Conservation (phyloP, 352 stramenopile genomes). For the Phytophthora lateralis region DNA sequence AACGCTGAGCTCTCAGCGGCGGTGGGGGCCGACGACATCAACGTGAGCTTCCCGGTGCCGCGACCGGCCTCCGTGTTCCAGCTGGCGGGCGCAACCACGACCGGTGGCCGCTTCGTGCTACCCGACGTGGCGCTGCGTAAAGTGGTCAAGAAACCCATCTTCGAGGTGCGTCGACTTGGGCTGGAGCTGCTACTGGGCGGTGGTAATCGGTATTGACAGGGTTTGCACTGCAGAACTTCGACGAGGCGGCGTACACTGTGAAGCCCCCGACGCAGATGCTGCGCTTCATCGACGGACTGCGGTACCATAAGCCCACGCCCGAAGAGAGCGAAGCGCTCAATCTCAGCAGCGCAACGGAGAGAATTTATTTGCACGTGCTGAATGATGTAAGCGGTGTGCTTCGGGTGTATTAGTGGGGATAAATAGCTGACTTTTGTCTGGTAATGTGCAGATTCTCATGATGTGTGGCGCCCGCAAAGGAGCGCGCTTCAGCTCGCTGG, state of each 20-base stretch:
- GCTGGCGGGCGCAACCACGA: slow-evolving; percentile 34
- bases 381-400: slow-evolving; percentile 61
- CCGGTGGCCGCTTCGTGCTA: slow-evolving; percentile 44
- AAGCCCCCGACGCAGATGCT: slow-evolving; percentile 82
- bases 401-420: not conserved
- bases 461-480: slow-evolving; percentile 78
- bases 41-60: slow-evolving; percentile 32
- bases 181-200: not conserved
- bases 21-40: slow-evolving; percentile 37
- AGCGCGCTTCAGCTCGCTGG: slow-evolving; percentile 74
- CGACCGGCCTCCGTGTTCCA: slow-evolving; percentile 48
- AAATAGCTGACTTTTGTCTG: not conserved
- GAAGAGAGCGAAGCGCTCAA: slow-evolving; percentile 74
- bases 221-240: slow-evolving; percentile 57
- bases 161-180: slow-evolving; percentile 49
- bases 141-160: slow-evolving; percentile 71
- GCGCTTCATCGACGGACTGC: slow-evolving; percentile 80
- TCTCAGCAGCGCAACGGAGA: slow-evolving; percentile 72
- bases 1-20: slow-evolving; percentile 29
- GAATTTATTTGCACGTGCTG: slow-evolving; percentile 74
- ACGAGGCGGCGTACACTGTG: slow-evolving; percentile 68
- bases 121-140: slow-evolving; percentile 70
- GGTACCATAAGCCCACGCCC: slow-evolving; percentile 85
- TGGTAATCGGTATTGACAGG: slow-evolving; percentile 11
- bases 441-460: slow-evolving; percentile 61